Percentiles rank a stretch among this genome's conserved stretches.
phyloP scores from a whole-genome alignment of 768 basidiomycete genomes.

The Collybia sordida region DNA sequence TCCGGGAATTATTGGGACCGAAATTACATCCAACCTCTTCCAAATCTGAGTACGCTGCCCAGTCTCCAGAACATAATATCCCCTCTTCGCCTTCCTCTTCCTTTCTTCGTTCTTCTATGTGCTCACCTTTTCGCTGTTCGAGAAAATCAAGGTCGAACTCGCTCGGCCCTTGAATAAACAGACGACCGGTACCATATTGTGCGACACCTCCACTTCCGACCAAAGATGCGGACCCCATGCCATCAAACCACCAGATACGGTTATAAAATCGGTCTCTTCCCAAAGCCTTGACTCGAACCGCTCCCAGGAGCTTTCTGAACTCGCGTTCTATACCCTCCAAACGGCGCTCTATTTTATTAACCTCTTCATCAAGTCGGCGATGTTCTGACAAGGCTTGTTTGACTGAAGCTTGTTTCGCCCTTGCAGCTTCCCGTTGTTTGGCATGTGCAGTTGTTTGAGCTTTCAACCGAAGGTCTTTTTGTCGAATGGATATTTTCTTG shows the following conservation, averaged over 20 bases:
- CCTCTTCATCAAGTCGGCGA: slow-evolving; percentile 84
- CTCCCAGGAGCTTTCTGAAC: slow-evolving; percentile 85
- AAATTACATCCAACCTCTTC: slow-evolving; percentile 68
- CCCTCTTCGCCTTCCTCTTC: slow-evolving; percentile 84
- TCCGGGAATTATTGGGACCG: not conserved
- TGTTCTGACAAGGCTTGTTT: slow-evolving; percentile 84
- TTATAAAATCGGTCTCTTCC: slow-evolving; percentile 95
- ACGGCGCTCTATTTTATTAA: slow-evolving; percentile 75
- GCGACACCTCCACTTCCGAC: slow-evolving; percentile 76
- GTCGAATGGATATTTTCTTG: slow-evolving; percentile 46
- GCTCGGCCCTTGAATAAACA: slow-evolving; percentile 93
- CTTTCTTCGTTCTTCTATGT: slow-evolving; percentile 57
- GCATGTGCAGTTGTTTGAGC: slow-evolving; percentile 61
- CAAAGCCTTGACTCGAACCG: slow-evolving; percentile 82
- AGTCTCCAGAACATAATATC: slow-evolving; percentile 72
- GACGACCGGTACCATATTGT: slow-evolving; percentile 83
- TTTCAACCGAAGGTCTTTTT: slow-evolving; percentile 52
- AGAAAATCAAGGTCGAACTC: slow-evolving; percentile 77
- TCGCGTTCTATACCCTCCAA: slow-evolving; percentile 91
- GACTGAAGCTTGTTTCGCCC: slow-evolving; percentile 73
- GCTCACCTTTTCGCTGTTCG: slow-evolving; percentile 54
- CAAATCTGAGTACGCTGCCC: slow-evolving; percentile 86
- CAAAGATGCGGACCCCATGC: slow-evolving; percentile 82
- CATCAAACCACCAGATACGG: slow-evolving; percentile 98
- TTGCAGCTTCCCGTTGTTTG: slow-evolving; percentile 79